Base-by-base conservation (phyloP, 345 rosid genomes). In the Rubroshorea leprosula region DNA sequence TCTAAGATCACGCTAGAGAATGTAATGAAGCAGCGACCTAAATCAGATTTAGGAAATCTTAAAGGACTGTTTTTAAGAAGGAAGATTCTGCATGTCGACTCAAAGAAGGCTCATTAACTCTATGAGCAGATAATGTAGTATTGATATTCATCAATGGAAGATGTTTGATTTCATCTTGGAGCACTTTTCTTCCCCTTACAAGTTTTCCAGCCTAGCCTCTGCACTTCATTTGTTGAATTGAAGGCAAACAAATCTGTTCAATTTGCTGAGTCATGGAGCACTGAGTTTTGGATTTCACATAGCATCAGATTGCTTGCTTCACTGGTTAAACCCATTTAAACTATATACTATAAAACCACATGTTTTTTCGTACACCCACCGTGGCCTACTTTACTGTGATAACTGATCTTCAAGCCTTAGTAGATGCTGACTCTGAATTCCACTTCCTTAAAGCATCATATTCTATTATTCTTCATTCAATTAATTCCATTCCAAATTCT, bases 371-470 rank as follows among this genome's bases (percentile, higher is more conserved):
- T 51, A 18, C 20, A 20, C 56, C 22, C 45, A 38, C 62, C 38
- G 57, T 23, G 70, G 49, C 35, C 52, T 18, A 27, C 23, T 68
- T 65, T 77, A 77, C 77, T 43, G 23, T 55, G 38, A 6, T n/a
- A 21, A 29, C 50, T 58, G 67, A 62, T 64, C 68, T 62, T 61
- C 48, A 45, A 49, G 57, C 54, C 26, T 3, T 20, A 68, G 74
- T 71, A 23, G 74, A 73, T 54, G 73, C 73, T 75, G 85, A 78
- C 81, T 72, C 76, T 16, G 70, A 51, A 61, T 46, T 61, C 85
- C 81, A 83, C 81, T 55, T 61, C 62, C 25, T 15, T 60, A 48
- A 53, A 67, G 78, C 74, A 75, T 77, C 74, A 60, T 44, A 67
- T 63, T 60, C 69, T 45, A n/a, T n/a, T n/a, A n/a, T 51, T 21